phyloP scores from a whole-genome alignment of 1,139 yeast species.

The Schizosaccharomyces versatilis region DNA sequence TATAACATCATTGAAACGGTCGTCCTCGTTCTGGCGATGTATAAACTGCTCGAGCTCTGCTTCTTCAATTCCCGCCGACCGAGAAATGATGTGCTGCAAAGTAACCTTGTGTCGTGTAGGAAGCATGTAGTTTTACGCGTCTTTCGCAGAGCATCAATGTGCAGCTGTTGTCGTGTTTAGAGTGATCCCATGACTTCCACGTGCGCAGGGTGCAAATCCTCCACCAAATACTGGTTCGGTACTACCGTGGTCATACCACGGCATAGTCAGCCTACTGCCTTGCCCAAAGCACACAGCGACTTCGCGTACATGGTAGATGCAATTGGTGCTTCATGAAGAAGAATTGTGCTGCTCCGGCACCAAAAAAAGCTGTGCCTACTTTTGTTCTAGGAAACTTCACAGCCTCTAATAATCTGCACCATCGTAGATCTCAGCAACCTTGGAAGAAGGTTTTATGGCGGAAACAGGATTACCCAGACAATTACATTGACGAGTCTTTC shows the following conservation, averaged over 20 bases:
- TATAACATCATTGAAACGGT: not conserved
- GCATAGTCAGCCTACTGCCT: too few relatives aligned
- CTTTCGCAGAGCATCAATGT: too few relatives aligned
- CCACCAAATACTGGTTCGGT: too few relatives aligned
- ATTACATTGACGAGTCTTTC: conserved; percentile 64
- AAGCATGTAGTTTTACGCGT: too few relatives aligned
- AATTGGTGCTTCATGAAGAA: not conserved
- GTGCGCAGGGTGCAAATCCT: too few relatives aligned
- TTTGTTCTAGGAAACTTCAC: not conserved
- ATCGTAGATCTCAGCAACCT: conserved; percentile 13
- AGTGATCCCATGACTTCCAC: too few relatives aligned
- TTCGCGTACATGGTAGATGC: not conserved
- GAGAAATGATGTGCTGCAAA: not conserved
- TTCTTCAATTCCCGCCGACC: not conserved
- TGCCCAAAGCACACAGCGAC: too few relatives aligned
- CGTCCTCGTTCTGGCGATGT: not conserved
- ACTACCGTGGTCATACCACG: too few relatives aligned
- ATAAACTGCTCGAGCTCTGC: not conserved
- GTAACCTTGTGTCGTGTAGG: not conserved
- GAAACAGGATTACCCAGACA: conserved; percentile 73
- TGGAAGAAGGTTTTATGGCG: conserved; percentile 85
- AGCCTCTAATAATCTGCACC: not conserved
- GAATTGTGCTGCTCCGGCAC: conserved; percentile 1
- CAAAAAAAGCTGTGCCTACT: not conserved
- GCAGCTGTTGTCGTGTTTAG: too few relatives aligned